A percentile compares a stretch with the other conserved stretches of the same genome.
phyloP scores from a whole-genome alignment of 1,284 basidiomycete genomes.

The Exobasidium rhododendri region DNA sequence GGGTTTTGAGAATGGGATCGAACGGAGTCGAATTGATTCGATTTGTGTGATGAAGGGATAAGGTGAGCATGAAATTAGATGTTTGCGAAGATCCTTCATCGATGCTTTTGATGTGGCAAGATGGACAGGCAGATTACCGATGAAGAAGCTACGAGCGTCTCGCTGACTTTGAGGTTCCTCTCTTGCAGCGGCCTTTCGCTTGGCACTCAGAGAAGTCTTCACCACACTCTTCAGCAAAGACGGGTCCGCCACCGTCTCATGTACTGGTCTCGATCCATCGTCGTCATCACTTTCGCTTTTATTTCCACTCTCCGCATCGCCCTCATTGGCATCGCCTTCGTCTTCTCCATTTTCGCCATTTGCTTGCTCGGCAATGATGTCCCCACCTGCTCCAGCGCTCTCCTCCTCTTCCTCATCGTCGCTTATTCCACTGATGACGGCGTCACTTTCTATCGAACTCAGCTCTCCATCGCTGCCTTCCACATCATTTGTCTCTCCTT shows the following conservation, averaged over 20 bases:
- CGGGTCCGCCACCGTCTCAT: constrained; percentile 46
- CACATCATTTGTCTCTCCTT: constrained; percentile 3
- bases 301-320: constrained; percentile 14
- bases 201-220: constrained; percentile 14
- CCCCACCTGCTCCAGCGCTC: constrained; percentile 10
- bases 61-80: constrained; percentile 49
- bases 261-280: constrained; percentile 44
- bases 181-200: constrained; percentile 35
- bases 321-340: background rate
- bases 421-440: background rate
- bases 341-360: background rate
- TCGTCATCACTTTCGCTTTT: constrained; percentile 28
- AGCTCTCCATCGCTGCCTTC: background rate
- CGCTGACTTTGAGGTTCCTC: constrained; percentile 54
- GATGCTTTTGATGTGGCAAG: background rate
- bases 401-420: constrained; percentile 1
- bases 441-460: constrained; percentile 1
- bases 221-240: constrained; percentile 17
- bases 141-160: constrained; percentile 79
- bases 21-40: constrained; percentile 52
- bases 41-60: constrained; percentile 36
- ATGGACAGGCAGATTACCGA: constrained; percentile 78
- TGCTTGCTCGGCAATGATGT: constrained; percentile 9
- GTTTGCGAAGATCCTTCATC: constrained; percentile 54
- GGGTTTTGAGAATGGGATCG: constrained; percentile 53